Percentiles rank a stretch among this genome's conserved stretches.
Conservation (phyloP, 345 rosid genomes). For the Syzygium jambos region DNA sequence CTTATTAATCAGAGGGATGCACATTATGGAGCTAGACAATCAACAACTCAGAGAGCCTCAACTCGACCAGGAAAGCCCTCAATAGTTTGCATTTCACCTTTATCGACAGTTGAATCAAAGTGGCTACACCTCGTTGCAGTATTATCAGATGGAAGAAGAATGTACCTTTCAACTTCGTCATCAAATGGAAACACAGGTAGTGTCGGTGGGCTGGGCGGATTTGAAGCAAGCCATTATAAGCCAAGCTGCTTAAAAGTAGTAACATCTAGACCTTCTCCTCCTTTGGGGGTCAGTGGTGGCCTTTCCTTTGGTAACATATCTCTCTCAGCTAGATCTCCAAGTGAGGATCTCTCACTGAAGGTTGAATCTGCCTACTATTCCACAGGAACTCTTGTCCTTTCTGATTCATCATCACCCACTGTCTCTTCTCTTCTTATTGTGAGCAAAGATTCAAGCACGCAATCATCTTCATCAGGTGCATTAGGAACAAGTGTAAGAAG, state of each 20-base stretch:
- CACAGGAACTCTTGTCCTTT: slow-evolving; percentile 84
- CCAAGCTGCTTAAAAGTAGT: slow-evolving; percentile 91
- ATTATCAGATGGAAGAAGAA: slow-evolving; percentile 94
- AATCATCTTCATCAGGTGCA: slow-evolving; percentile 49
- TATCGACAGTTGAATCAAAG: slow-evolving; percentile 85
- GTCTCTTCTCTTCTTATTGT: slow-evolving; percentile 86
- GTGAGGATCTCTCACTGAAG: slow-evolving; percentile 76
- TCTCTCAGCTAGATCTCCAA: slow-evolving; percentile 66
- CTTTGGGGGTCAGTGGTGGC: slow-evolving; percentile 80
- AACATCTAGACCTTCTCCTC: slow-evolving; percentile 91
- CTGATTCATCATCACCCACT: slow-evolving; percentile 86
- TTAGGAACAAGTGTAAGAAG: slow-evolving; percentile 61
- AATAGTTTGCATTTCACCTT: slow-evolving; percentile 75
- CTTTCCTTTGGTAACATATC: slow-evolving; percentile 80
- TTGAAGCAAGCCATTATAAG: slow-evolving; percentile 39
- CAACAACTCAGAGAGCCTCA: slow-evolving; percentile 44
- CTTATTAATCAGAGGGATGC: slow-evolving; percentile 71
- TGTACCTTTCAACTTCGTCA: slow-evolving; percentile 84
- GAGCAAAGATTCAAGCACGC: slow-evolving; percentile 73
- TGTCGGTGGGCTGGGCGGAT: slow-evolving; percentile 63
- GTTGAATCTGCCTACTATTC: slow-evolving; percentile 83
- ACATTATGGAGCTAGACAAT: slow-evolving; percentile 62
- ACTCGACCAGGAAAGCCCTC: slow-evolving; percentile 66
- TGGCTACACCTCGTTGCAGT: slow-evolving; percentile 87
- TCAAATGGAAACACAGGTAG: slow-evolving; percentile 50